Evolutionary conservation across 495 filamentous ascomycete genomes (phyloP), one percentile per base, ranked within the genome.

Genomic region (Hypoxylon subgilvum): DNA sequence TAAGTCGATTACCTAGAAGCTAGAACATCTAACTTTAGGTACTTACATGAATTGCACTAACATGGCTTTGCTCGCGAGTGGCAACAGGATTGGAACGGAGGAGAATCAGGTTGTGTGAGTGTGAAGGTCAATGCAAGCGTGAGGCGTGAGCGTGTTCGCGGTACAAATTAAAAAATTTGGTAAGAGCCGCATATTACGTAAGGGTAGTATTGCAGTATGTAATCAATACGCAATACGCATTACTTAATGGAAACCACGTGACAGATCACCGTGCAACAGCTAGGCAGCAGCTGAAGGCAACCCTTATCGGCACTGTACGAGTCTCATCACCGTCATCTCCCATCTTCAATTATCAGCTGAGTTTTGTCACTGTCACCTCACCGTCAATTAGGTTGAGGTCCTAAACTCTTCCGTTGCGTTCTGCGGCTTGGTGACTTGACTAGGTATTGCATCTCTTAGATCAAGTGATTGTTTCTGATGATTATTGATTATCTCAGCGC

Each of bases 221-320:
- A 39, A 39, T 16, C 3, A 21, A 2, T 1, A 7, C 7, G 13
- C 3, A 7, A 3, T 3, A 12, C 31, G n/a, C 4, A 6, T 12
- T 3, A 4, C 31, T 34, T 4, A 10, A 21, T 40, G 38, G 14
- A 4, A 6, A 13, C 18, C 43, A 47, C 45, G 45, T 49, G 45
- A 16, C n/a, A 23, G 9, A n/a, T n/a, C 16, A 42, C 48, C 16
- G 48, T 52, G 38, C 10, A 12, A 31, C 10, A 1, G 8, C 10
- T 30, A 42, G 36, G 48, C 35, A 30, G 0, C 48, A 13, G 23
- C n/a, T 1, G 4, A n/a, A 4, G n/a, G n/a, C n/a, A n/a, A n/a
- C n/a, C n/a, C n/a, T n/a, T n/a, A n/a, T n/a, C n/a, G 4, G 22
- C 34, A 51, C 47, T 42, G 48, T 52, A 52, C 27, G 41, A 18